phyloP scores from a whole-genome alignment of 352 stramenopile genomes.

The Pythium aquatile region DNA sequence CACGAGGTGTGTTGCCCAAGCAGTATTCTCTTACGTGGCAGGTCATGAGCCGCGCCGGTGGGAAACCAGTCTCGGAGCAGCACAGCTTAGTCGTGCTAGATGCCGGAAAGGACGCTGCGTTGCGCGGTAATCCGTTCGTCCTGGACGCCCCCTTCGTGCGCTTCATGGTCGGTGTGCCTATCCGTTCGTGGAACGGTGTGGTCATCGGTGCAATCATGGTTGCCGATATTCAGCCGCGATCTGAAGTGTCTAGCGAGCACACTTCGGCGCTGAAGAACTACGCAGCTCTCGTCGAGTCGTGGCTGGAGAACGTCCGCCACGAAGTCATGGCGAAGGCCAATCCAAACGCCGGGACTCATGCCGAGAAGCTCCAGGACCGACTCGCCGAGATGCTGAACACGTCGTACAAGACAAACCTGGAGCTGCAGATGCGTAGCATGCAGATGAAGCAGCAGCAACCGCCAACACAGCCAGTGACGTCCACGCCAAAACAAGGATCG shows the following conservation, averaged over 20 bases:
- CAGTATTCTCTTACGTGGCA: conserved; percentile 56
- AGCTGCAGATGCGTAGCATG: conserved; percentile 22
- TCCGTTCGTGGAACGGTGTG: conserved; percentile 44
- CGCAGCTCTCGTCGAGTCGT: conserved; percentile 17
- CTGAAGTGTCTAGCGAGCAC: conserved; percentile 19
- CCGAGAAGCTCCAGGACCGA: conserved; percentile 17
- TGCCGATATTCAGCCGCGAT: conserved; percentile 41
- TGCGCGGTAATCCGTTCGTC: conserved; percentile 60
- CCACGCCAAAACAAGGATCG: background rate
- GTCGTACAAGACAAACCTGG: conserved; percentile 23
- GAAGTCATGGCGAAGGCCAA: conserved; percentile 4
- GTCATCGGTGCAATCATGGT: conserved; percentile 60
- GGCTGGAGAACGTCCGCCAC: conserved; percentile 20
- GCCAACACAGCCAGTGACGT: background rate
- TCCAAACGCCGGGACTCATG: conserved; percentile 3
- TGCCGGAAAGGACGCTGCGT: conserved; percentile 35
- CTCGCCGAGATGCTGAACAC: conserved; percentile 26
- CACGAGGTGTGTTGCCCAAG: conserved; percentile 41
- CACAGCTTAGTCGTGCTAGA: conserved; percentile 45
- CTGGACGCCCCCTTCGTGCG: conserved; percentile 45
- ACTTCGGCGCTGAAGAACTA: conserved; percentile 8
- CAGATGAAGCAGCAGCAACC: conserved; percentile 23
- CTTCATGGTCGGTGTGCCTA: conserved; percentile 57
- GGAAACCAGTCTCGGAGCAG: conserved; percentile 18
- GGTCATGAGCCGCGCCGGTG: conserved; percentile 44